A percentile compares a stretch with the other conserved stretches of the same genome.
phyloP scores from a whole-genome alignment of 208 protist species.

The Acanthamoeba triangularis region DNA sequence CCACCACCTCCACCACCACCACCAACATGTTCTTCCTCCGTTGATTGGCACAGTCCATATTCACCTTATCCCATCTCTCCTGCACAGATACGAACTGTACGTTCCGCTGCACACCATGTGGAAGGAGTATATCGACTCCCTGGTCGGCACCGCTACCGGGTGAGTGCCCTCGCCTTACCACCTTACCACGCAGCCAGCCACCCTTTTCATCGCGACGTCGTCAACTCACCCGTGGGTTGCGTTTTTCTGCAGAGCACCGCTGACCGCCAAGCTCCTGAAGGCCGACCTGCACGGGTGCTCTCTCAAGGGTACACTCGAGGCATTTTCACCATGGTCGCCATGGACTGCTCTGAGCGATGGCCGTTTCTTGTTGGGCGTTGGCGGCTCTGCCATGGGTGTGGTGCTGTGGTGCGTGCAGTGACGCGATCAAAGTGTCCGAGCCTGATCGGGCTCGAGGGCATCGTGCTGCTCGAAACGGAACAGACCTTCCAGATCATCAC shows the following conservation, averaged over 20 bases:
- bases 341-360: neutral
- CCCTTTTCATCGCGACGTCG: too few relatives aligned
- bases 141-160: neutral
- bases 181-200: too few relatives aligned
- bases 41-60: too few relatives aligned
- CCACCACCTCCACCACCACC: neutral
- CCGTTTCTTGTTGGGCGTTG: too few relatives aligned
- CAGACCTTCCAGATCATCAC: slow-evolving; percentile 65
- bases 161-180: too few relatives aligned
- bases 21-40: neutral
- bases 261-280: slow-evolving; percentile 12
- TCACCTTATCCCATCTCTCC: too few relatives aligned
- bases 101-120: slow-evolving; percentile 24
- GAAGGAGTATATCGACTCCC: slow-evolving; percentile 1
- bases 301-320: neutral
- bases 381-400: too few relatives aligned
- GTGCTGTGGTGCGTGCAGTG: neutral
- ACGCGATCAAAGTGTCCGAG: slow-evolving; percentile 45
- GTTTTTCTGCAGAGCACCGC: neutral
- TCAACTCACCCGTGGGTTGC: neutral
- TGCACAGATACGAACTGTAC: slow-evolving; percentile 41
- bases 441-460: slow-evolving; percentile 28
- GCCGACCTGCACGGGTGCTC: slow-evolving; percentile 42
- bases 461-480: slow-evolving; percentile 25
- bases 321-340: neutral